Base-by-base conservation (phyloP, 176 grass and related monocot genomes). In the Carex littledalei region DNA sequence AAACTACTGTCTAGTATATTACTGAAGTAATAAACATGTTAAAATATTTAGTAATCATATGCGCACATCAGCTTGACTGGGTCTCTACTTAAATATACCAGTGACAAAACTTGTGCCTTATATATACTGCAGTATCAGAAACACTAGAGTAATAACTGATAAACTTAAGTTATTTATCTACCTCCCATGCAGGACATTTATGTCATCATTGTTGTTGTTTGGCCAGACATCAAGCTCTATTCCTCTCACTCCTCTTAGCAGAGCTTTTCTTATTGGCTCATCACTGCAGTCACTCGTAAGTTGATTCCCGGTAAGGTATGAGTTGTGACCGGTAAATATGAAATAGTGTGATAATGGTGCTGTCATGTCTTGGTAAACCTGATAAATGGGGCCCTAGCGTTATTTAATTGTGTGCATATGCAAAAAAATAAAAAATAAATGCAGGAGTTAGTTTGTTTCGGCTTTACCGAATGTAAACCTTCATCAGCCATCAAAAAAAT, bases 201-300 rank as follows among this genome's bases (percentile, higher is more conserved):
- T 87, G 52, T 88, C 41, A 80, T 94, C 86, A 12, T 93, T 84
- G 49, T 55, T 77, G 11, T 39, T 34, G 34, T 90, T 92, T 45
- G 95, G 95, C 95, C 95, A 98, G 14, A 98, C 75, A 87, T 98
- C 95, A 86, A 98, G 87, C 85, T 95, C 95, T 86, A 98, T 90
- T 79, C 91, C 95, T 50, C 95, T 55, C 89, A 98, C 93, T 82
- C 91, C 93, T 55, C 83, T 84, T 21, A 3, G 61, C 26, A 98
- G 82, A 69, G 95, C 95, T 80, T 90, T 86, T 29, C 88, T 81
- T 68, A 98, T 93, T 39, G 95, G 95, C 26, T 54, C 81, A 69
- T 90, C 95, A 85, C 95, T 98, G 89, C 88, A 93, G 0, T 89
- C 88, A 17, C 95, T 98, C 29, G 86, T 93, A 37, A 93, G 86